Conservation (phyloP, 495 filamentous ascomycete species). For the Astrothelium subdiscretum region DNA sequence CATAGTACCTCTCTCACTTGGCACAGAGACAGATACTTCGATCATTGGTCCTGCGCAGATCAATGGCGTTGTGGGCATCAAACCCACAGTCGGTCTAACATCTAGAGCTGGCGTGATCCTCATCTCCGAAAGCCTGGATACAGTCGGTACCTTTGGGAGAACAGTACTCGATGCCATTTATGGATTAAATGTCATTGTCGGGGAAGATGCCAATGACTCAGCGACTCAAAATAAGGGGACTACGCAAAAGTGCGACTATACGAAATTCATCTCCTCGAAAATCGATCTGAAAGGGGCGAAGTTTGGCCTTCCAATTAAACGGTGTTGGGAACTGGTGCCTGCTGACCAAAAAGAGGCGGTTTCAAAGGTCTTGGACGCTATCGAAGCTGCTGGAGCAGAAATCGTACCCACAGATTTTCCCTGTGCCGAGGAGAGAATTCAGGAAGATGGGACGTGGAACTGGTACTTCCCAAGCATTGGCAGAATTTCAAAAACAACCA, state of each 20-base stretch:
- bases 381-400: constrained; percentile 14
- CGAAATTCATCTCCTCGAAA: not conserved
- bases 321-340: constrained; percentile 18
- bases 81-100: constrained; percentile 12
- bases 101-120: constrained; percentile 11
- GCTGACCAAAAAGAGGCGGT: constrained; percentile 3
- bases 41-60: constrained; percentile 6
- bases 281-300: constrained; percentile 17
- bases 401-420: constrained; percentile 15
- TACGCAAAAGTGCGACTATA: not conserved
- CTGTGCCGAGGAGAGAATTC: constrained; percentile 20
- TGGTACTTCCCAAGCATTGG: constrained; percentile 8
- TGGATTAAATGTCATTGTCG: constrained; percentile 6
- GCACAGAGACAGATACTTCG: constrained; percentile 11
- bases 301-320: constrained; percentile 19
- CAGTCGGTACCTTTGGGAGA: constrained; percentile 8
- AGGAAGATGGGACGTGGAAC: constrained; percentile 19
- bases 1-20: constrained; percentile 1
- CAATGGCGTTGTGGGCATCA: constrained; percentile 11
- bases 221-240: not conserved
- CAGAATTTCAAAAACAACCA: not conserved
- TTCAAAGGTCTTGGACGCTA: constrained; percentile 5
- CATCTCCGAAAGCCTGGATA: constrained; percentile 4
- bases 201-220: not conserved
- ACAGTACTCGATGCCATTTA: constrained; percentile 10